A percentile compares a stretch with the other conserved stretches of the same genome.
Conservation (phyloP, 2,329 filamentous ascomycete species). For the Penicillium sp. region DNA sequence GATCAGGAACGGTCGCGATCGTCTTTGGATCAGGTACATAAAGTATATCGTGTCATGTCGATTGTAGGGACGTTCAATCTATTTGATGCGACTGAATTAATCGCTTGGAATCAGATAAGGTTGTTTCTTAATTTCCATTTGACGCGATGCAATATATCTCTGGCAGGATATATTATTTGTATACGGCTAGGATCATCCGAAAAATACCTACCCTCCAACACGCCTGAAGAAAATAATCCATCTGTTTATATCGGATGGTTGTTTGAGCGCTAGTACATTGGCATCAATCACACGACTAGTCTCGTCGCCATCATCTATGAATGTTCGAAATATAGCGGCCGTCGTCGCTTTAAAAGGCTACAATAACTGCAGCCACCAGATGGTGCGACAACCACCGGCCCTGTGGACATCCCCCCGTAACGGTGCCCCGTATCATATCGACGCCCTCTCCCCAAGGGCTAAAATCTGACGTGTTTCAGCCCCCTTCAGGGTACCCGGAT, state of each 20-base stretch:
- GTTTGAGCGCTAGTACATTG: no score
- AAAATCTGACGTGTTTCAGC: neutral
- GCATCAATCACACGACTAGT: no score
- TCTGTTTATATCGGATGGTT: no score
- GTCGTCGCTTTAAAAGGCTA: neutral
- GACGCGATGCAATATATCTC: neutral
- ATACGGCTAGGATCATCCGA: no score
- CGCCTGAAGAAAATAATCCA: neutral
- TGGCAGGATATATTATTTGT: neutral
- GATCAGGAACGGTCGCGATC: slow-evolving; percentile 13
- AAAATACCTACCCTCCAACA: no score
- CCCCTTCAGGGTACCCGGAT: neutral
- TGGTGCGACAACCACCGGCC: neutral
- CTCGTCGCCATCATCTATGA: neutral
- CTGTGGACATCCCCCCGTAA: neutral
- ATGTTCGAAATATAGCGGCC: neutral
- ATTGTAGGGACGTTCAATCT: neutral
- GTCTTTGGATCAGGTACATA: slow-evolving; percentile 4
- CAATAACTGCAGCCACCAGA: neutral
- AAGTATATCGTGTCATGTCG: neutral
- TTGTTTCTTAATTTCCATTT: neutral
- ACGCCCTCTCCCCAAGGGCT: neutral
- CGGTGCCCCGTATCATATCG: neutral
- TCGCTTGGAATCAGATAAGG: neutral
- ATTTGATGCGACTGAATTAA: neutral